Evolutionary conservation across 305 asterid species (phyloP), one percentile per base, ranked within the genome.

Genomic region (Fraxinus angustifolia): DNA sequence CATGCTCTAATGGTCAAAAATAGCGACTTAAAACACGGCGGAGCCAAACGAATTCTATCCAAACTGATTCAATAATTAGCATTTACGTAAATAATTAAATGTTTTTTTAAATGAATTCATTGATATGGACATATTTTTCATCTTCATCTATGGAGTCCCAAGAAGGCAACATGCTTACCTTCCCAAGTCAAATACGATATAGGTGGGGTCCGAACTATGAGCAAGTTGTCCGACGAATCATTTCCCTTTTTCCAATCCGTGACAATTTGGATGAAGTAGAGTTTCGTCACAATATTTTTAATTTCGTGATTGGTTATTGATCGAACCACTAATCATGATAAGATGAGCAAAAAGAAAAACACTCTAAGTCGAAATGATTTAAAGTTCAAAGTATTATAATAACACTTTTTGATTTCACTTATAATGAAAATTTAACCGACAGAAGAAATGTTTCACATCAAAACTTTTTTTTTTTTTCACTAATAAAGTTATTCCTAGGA

Each of bases 1-100:
- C 33, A 7, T 3, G 23, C 10, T 67, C 19, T 28, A 5, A 16
- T 16, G 28, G 48, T 81, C 62, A 68, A 17, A 82, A 75, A 40
- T 26, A 2, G 80, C 30, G n/a, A 42, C 65, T 21, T 16, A 2
- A 42, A 78, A 72, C 34, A n/a, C 30, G 58, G 70, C 19, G 34
- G 42, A 73, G 8, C 56, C 35, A n/a, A 81, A 78, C 84, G 28
- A 65, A 84, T 84, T 84, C 58, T 80, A 84, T 84, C 84, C 30
- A 77, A 53, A 38, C 35, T 73, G 58, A 84, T 80, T 73, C 78
- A 62, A 48, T 48, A 8, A 23, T 23, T 62, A 65, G 17, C 17
- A 60, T 60, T 21, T 19, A 60, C 7, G 2, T 56, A 56, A 56
- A 56, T 17, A 17, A 17, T 50, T 50, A 14, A 16, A 16, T 50